These are phyloP conservation scores for Rhizopogon vesiculosus DNA, from an alignment of 768 basidiomycete species.

Conservation along the genomic window DNA sequence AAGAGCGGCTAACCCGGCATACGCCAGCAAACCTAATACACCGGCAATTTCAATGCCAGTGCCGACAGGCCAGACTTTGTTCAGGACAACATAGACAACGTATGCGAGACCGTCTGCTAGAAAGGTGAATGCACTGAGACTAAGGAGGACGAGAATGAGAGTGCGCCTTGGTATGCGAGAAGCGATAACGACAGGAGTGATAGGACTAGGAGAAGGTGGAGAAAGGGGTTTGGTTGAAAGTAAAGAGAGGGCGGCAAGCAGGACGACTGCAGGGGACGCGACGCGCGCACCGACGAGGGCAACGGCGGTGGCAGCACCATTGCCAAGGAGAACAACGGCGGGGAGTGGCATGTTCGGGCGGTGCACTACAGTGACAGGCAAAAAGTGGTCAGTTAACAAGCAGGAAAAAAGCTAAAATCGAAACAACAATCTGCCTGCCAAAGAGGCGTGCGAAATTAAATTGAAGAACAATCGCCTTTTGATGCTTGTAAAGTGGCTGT, in stretches of 20 bases:
- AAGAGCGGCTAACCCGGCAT: constrained; percentile 66
- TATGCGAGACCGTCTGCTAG: constrained; percentile 75
- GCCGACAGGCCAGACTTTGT: constrained; percentile 57
- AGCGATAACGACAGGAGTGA: constrained; percentile 75
- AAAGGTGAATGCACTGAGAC: constrained; percentile 67
- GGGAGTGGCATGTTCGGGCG: constrained; percentile 3
- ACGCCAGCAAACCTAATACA: constrained; percentile 63
- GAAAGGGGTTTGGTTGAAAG: constrained; percentile 42
- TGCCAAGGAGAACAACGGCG: neutral
- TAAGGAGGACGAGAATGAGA: constrained; percentile 67
- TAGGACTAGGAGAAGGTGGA: constrained; percentile 49
- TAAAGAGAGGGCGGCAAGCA: constrained; percentile 59
- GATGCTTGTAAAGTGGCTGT: constrained; percentile 29
- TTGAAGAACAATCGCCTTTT: constrained; percentile 19
- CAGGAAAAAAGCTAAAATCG: constrained; percentile 15
- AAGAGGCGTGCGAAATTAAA: constrained; percentile 25
- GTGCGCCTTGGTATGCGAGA: constrained; percentile 69
- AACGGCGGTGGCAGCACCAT: constrained; percentile 16
- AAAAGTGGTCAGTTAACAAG: constrained; percentile 21
- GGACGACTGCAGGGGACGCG: constrained; percentile 62
- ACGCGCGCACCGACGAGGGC: constrained; percentile 57
- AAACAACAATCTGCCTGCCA: constrained; percentile 14
- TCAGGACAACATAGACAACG: constrained; percentile 57
- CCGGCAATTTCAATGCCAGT: constrained; percentile 68
- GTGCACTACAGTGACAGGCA: neutral